Base-by-base conservation (phyloP, 1,139 yeast genomes). In the Kodamaea anthophila region DNA sequence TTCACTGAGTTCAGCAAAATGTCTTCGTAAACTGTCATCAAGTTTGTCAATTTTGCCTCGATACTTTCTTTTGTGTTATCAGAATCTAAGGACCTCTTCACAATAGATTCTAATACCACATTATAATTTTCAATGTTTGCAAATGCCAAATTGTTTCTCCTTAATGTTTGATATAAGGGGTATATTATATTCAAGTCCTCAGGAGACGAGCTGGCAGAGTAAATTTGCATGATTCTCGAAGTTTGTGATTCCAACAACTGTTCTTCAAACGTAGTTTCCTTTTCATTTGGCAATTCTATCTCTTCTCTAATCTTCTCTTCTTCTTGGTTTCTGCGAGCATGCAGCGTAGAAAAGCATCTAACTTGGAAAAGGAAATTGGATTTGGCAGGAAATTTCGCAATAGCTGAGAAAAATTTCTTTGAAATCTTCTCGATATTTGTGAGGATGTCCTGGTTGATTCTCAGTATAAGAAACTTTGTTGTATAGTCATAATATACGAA, bases 11-110 rank as follows among this genome's bases (percentile, higher is more conserved):
- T 35, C 15, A 23, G 26, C 14, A 81, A 60, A 43, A 79, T 55
- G 44, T 79, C 87, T 32, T 80, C 83, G 48, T 81, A 81, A 22
- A 79, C 74, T 10, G 77, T 77, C 38, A 81, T 56, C 36, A 81
- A 49, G 32, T 67, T 73, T 3, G 84, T 79, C 44, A 80, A 60
- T 43, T 56, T 55, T 14, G 48, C 41, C 39, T 66, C 73, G 10
- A 60, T 52, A 12, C 56, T 52, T 18, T 46, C 52, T 5, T 59
- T 32, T 3, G 45, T 33, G 2, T 28, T 13, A 8, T 49, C 53
- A 5, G 40, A 30, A 34, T 64, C 63, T 24, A 63, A 42, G 0
- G 53, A 34, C 36, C 73, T 47, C 23, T 35, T 24, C 1, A 50
- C 36, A 2, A 66, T 49, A n/a, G 70, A 63, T 16, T 39, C 34